phyloP scores from a whole-genome alignment of 2,329 filamentous ascomycete genomes.

The Hymenoscyphus albidus region DNA sequence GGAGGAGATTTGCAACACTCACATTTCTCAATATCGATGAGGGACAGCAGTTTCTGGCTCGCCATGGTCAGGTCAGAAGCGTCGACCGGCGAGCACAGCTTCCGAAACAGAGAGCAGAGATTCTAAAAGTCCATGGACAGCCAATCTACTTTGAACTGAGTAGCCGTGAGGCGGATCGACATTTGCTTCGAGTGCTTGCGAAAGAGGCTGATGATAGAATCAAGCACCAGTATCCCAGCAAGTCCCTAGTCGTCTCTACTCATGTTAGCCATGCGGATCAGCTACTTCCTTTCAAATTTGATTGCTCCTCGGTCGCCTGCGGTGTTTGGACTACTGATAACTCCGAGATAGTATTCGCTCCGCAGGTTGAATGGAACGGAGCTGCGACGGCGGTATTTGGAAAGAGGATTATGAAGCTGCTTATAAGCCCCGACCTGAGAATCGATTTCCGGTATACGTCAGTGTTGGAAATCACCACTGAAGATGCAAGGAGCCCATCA shows the following conservation, averaged over 20 bases:
- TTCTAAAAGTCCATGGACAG: slow-evolving; percentile 17
- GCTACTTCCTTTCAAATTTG: slow-evolving; percentile 32
- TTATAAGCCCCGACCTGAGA: slow-evolving; percentile 31
- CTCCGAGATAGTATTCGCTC: slow-evolving; percentile 39
- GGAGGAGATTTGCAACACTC: slow-evolving; percentile 41
- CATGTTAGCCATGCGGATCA: slow-evolving; percentile 6
- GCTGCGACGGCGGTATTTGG: slow-evolving; percentile 39
- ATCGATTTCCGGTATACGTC: slow-evolving; percentile 46
- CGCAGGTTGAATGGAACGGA: slow-evolving; percentile 40
- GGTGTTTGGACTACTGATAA: slow-evolving; percentile 43
- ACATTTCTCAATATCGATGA: slow-evolving; percentile 42
- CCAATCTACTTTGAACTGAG: slow-evolving; percentile 28
- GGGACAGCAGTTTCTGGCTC: slow-evolving; percentile 42
- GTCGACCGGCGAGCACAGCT: not conserved
- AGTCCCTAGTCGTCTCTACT: not conserved
- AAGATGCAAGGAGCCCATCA: slow-evolving; percentile 37
- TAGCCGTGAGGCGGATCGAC: slow-evolving; percentile 23
- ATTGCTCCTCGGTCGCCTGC: slow-evolving; percentile 36
- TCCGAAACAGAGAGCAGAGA: not conserved
- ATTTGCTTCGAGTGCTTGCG: slow-evolving; percentile 21
- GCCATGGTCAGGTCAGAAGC: slow-evolving; percentile 21
- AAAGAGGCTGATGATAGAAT: slow-evolving; percentile 26
- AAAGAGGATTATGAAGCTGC: slow-evolving; percentile 41
- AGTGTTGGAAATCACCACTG: slow-evolving; percentile 38
- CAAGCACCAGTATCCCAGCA: not conserved